phyloP scores from a whole-genome alignment of 1,139 yeast species.

The Zygosaccharomyces pseudobailii region DNA sequence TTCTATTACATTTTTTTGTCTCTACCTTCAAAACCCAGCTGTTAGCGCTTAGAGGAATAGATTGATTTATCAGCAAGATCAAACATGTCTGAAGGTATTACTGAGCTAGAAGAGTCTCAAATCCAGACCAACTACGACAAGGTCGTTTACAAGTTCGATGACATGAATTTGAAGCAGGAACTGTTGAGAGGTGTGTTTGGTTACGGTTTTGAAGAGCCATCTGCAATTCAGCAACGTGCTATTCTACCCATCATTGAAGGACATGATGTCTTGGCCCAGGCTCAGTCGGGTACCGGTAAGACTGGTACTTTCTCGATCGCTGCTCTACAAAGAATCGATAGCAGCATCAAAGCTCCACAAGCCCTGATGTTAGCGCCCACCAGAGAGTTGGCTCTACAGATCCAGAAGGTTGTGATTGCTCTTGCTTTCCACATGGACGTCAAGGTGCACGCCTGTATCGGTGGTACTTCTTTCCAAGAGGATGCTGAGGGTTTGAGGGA shows the following conservation, averaged over 20 bases:
- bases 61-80: conserved; percentile 12
- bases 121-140: conserved; percentile 98
- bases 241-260: conserved; percentile 95
- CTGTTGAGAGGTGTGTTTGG: conserved; percentile 87
- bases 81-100: conserved; percentile 53
- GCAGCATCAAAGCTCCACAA: conserved; percentile 64
- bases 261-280: conserved; percentile 96
- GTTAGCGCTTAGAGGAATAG: conserved; percentile 3
- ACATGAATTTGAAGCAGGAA: conserved; percentile 73
- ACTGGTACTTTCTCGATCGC: conserved; percentile 98
- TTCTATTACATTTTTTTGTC: neutral
- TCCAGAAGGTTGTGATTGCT: conserved; percentile 91
- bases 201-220: conserved; percentile 96
- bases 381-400: conserved; percentile 97
- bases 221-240: conserved; percentile 98
- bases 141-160: conserved; percentile 85
- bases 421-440: conserved; percentile 92
- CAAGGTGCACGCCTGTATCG: conserved; percentile 96
- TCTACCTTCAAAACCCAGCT: neutral
- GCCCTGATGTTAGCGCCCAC: conserved; percentile 97
- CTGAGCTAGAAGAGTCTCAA: conserved; percentile 77
- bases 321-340: conserved; percentile 90
- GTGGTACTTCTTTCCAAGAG: conserved; percentile 91
- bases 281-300: conserved; percentile 99
- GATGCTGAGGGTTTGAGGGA: conserved; percentile 88